A percentile compares a stretch with the other conserved stretches of the same genome.
phyloP scores from a whole-genome alignment of 768 basidiomycete genomes.

The Terana coerulea region DNA sequence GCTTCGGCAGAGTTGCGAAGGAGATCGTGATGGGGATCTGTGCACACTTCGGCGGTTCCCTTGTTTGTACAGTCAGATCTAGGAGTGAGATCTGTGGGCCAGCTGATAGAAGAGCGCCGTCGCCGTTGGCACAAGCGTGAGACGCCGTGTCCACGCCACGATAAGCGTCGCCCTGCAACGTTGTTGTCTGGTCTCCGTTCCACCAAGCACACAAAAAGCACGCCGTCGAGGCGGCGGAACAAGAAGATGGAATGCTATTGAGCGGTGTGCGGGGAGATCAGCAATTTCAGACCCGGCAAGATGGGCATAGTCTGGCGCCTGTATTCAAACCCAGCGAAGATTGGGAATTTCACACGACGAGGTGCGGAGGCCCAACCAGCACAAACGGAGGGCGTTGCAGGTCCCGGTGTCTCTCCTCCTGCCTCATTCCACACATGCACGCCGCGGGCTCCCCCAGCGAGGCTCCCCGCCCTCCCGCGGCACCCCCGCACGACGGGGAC shows the following conservation, averaged over 20 bases:
- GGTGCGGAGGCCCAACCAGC: slow-evolving; percentile 13
- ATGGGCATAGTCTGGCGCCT: slow-evolving; percentile 7
- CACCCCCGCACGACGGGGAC: slow-evolving; percentile 54
- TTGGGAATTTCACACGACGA: slow-evolving; percentile 16
- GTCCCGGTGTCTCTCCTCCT: slow-evolving; percentile 12
- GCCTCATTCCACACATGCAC: slow-evolving; percentile 15
- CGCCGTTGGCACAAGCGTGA: background rate
- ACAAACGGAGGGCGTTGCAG: slow-evolving; percentile 18
- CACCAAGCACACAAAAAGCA: background rate
- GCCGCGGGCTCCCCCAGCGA: slow-evolving; percentile 46
- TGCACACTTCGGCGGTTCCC: background rate
- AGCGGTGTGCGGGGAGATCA: background rate
- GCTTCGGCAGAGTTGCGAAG: background rate
- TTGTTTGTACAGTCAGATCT: background rate
- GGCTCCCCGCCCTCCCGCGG: slow-evolving; percentile 32
- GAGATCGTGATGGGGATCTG: background rate
- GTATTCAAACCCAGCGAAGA: slow-evolving; percentile 11
- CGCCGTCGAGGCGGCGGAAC: background rate
- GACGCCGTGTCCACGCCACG: too few relatives aligned
- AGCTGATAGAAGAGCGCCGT: too few relatives aligned
- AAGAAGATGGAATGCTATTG: background rate
- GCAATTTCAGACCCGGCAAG: slow-evolving; percentile 11
- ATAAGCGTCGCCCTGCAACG: background rate
- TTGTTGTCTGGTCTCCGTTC: background rate
- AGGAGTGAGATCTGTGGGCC: too few relatives aligned